Conservation (phyloP, 148 eudicot genomes). For the Nyssa sinensis region DNA sequence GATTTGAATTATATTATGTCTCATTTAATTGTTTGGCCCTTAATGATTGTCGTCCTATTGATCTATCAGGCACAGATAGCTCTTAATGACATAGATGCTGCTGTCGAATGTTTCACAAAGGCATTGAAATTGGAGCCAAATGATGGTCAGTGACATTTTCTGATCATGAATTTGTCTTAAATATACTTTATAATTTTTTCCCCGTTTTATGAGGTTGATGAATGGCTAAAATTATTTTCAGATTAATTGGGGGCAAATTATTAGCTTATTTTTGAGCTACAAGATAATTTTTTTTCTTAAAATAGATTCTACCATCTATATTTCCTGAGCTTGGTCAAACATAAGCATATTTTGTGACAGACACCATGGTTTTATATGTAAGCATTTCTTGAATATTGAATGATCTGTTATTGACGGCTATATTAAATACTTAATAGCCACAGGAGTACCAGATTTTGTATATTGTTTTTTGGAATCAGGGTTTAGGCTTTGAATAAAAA, state of each 20-base stretch:
- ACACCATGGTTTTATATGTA: too few relatives aligned
- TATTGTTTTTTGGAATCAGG: too few relatives aligned
- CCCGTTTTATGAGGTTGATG: not conserved
- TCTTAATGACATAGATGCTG: slow-evolving; percentile 87
- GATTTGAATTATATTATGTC: not conserved
- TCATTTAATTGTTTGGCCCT: not conserved
- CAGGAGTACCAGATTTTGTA: too few relatives aligned
- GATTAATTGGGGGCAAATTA: not conserved
- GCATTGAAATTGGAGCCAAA: slow-evolving; percentile 85
- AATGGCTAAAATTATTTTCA: not conserved
- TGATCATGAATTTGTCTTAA: not conserved
- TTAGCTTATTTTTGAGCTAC: not conserved
- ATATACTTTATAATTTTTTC: not conserved
- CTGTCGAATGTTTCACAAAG: slow-evolving; percentile 72
- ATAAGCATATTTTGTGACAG: too few relatives aligned
- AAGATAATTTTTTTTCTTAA: not conserved
- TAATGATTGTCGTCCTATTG: not conserved
- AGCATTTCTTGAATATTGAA: too few relatives aligned
- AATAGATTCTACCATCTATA: not conserved
- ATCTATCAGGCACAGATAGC: slow-evolving; percentile 70
- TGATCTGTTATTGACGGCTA: too few relatives aligned
- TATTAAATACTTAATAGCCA: not conserved
- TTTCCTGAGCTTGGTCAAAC: too few relatives aligned
- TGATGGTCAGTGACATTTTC: slow-evolving; percentile 51
- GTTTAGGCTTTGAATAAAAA: too few relatives aligned